Evolutionary conservation across 176 grass and related monocot species (phyloP), one percentile per base, ranked within the genome.

Genomic region (Ampelocalamus luodianensis): DNA sequence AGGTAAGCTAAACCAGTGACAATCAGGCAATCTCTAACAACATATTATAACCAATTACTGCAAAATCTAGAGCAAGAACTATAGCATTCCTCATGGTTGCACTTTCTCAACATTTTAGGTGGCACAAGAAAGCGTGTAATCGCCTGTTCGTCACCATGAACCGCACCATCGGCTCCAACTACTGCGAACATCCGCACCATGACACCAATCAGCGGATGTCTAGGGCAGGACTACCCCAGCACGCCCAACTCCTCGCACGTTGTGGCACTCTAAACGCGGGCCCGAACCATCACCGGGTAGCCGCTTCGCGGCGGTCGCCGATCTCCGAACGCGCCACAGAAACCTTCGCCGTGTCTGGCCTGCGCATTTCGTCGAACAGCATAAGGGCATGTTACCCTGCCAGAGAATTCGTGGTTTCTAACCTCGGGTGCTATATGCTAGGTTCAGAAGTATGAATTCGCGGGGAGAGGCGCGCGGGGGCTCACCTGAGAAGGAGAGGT

Each of bases 401-500:
- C 48, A 50, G 48, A 4, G 48, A 50, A 1, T 49, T 4, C 48
- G 48, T 50, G 4, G 13, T 50, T 50, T 43, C 63, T 56, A 7
- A 18, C 40, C 32, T 11, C 48, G 14, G 16, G 0, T 20, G 16
- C 49, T 45, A 37, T 6, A 17, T 1, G 27, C 1, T 39, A 77
- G 13, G 68, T 66, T 65, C 11, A 22, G 12, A 14, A 29, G 12
- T 6, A 42, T 42, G 24, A 34, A 58, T 39, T 60, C 38, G 40
- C 20, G 22, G 34, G 64, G 45, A 36, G 14, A 18, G 58, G 22
- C 40, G 8, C 34, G 1, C 26, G 46, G 61, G n/a, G 29, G n/a
- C n/a, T n/a, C 74, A 98, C 96, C 93, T 85, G 91, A 86, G 85
- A 98, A 98, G 50, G 93, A 95, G 53, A 98, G 72, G 84, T 95